These are phyloP conservation scores for Mycena sanguinolenta DNA, from an alignment of 768 basidiomycete species.

Conservation along the genomic window DNA sequence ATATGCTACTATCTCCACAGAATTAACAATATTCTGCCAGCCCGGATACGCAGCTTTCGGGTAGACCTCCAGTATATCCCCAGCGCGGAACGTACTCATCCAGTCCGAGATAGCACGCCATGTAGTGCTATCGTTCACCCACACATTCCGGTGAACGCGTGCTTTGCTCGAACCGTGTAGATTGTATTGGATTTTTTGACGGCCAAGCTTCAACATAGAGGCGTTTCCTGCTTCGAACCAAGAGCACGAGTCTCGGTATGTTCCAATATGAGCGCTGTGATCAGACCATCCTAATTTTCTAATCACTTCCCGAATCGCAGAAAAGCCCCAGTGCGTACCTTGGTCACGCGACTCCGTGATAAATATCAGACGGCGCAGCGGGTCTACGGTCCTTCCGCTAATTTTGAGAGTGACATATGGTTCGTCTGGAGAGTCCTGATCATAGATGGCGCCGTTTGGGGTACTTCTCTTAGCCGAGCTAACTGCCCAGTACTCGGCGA, in stretches of 20 bases:
- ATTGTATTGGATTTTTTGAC: not conserved
- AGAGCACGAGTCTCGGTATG: not conserved
- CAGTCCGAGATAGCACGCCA: not conserved
- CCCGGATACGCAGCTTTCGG: slow-evolving; percentile 11
- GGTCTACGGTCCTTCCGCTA: not conserved
- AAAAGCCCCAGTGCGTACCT: not conserved
- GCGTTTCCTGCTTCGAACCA: slow-evolving; percentile 7
- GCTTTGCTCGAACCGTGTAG: not conserved
- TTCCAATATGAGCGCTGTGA: not conserved
- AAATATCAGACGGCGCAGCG: not conserved
- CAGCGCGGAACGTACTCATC: slow-evolving; percentile 1
- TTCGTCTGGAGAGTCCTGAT: not conserved
- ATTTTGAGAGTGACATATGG: slow-evolving; percentile 3
- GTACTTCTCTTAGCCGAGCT: not conserved
- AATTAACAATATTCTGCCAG: slow-evolving; percentile 30
- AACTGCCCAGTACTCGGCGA: slow-evolving; percentile 11
- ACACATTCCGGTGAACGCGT: not conserved
- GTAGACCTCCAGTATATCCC: slow-evolving; percentile 11
- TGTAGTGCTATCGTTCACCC: not conserved
- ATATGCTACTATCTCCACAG: not conserved
- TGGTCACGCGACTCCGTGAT: slow-evolving; percentile 1
- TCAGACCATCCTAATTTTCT: slow-evolving; percentile 5
- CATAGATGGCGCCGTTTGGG: not conserved
- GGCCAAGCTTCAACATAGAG: too few relatives aligned
- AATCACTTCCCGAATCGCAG: too few relatives aligned